Evolutionary conservation across 1,139 yeast genomes (phyloP), one percentile per base, ranked within the genome.

Genomic region (Yamadazyma sp.): DNA sequence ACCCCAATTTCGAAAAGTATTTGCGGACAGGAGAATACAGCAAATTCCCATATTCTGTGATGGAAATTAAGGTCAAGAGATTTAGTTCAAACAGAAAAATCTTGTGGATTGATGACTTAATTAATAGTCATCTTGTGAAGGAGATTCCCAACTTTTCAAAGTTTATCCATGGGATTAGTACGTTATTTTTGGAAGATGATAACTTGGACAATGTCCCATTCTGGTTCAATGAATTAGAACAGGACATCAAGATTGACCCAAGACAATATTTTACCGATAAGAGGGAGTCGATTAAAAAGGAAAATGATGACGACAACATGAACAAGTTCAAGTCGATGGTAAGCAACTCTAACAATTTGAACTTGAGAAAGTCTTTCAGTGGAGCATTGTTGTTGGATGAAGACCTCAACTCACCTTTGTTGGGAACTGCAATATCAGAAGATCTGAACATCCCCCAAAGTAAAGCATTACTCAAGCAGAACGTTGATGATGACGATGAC

Each of bases 111-210:
- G 84, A 83, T 49, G 98, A 92, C 47, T 75, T 92, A 53, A 83
- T 88, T 31, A 80, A 81, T 45, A 79, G 90, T 31, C 92, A 87
- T 57, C 72, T 92, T 52, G 94, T 88, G 37, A 87, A 86, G 56
- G 96, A 87, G 59, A 87, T 89, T 46, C 96, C 96, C 37, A 85
- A 86, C 56, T 89, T 89, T 54, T 85, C 95, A 35, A 86, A 88
- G 64, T 89, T 86, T 55, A 76, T 89, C 47, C 97, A 89, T 59
- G 97, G 96, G 62, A 80, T 89, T 46, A 90, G 97, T 6, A 74
- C 88, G 2, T 73, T 92, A 46, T 92, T 83, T 58, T 77, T 88
- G 41, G 97, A 90, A 59, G 95, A 87, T 57, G 97, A 90, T 53
- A 83, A 86, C 52, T 74, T 92, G 55, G 96, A 89, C 55, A 81